A percentile compares a stretch with the other conserved stretches of the same genome.
These are phyloP conservation scores for Galeopsis tetrahit DNA, from an alignment of 257 asterid genomes.

Conservation along the genomic window DNA sequence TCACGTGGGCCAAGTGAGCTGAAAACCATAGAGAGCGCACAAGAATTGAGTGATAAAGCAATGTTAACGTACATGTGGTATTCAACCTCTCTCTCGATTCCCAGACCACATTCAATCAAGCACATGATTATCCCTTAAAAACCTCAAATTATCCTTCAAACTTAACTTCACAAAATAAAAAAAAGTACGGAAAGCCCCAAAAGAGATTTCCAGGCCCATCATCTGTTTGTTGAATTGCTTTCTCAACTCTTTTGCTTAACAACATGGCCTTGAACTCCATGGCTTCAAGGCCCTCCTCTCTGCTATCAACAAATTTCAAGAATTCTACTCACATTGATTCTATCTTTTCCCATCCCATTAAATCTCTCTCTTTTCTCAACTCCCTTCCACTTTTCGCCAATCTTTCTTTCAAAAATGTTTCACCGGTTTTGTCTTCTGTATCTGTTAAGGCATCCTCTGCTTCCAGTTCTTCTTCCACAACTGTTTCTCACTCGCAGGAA, in stretches of 20 bases:
- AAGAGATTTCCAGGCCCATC: not conserved
- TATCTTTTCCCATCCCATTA: constrained; percentile 19
- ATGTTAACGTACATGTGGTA: constrained; percentile 40
- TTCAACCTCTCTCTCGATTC: constrained; percentile 33
- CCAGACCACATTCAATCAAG: constrained; percentile 26
- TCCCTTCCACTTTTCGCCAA: constrained; percentile 43
- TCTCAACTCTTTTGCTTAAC: not conserved
- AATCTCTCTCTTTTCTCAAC: constrained; percentile 42
- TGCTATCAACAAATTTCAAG: constrained; percentile 35
- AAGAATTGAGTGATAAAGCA: constrained; percentile 26
- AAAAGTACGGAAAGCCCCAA: not conserved
- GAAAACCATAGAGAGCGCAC: not conserved
- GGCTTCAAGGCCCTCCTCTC: constrained; percentile 40
- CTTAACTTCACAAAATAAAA: not conserved
- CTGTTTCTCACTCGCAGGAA: constrained; percentile 58
- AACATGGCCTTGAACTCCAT: constrained; percentile 51
- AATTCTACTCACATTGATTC: constrained; percentile 33
- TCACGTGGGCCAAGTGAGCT: no score
- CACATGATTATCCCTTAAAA: constrained; percentile 27
- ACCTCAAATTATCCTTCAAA: constrained; percentile 21
- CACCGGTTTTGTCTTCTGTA: constrained; percentile 30
- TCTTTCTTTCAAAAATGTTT: constrained; percentile 36
- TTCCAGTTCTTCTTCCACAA: constrained; percentile 55
- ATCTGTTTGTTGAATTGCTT: not conserved
- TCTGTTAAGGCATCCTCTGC: constrained; percentile 54